Base-by-base conservation (phyloP, 2,329 filamentous ascomycete genomes). In the Arachnomyces sp. region DNA sequence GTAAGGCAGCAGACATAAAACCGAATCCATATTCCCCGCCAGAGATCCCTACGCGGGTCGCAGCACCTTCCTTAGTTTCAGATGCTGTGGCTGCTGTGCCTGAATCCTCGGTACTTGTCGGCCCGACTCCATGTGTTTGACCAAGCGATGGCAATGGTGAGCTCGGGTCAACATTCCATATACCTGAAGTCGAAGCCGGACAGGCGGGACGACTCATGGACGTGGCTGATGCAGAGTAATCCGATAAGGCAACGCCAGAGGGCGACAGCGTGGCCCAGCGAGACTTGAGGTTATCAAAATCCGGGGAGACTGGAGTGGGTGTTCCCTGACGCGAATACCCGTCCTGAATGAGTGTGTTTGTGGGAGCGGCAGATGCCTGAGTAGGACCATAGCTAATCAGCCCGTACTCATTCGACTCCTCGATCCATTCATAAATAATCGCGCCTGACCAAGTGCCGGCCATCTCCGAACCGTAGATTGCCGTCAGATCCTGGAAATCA, bases 351-450 rank as follows among this genome's bases (percentile, higher is more conserved):
- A 70, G 60, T 11, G 74, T 69, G n/a, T 73, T 75, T 1, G 71
- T 69, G n/a, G 62, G 67, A 5, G 69, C 68, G 7, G 73, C 75
- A 2, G 72, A 65, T 28, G 70, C 71, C 8, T 71, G 72, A n/a
- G 69, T 62, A 3, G 75, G 66, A 1, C 83, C 85, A 57, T 94
- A 94, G 14, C 74, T 80, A 52, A 93, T 75, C 28, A 94, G 71
- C 30, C 87, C 87, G 61, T 93, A 94, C 54, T 86, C 64, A 62
- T 94, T 93, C 37, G 75, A 69, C 62, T 93, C 87, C 57, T 90
- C 68, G 47, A 93, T 86, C 87, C 87, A 94, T 59, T 94, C 86
- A 63, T 94, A 93, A 49, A 93, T 73, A 47, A 94, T 88, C 39
- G 84, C 74, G 40, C 87, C 87, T 38, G 84, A 88, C 73, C 76